phyloP scores from a whole-genome alignment of 192 early-diverging fungal species.

The Backusella macrospora region DNA sequence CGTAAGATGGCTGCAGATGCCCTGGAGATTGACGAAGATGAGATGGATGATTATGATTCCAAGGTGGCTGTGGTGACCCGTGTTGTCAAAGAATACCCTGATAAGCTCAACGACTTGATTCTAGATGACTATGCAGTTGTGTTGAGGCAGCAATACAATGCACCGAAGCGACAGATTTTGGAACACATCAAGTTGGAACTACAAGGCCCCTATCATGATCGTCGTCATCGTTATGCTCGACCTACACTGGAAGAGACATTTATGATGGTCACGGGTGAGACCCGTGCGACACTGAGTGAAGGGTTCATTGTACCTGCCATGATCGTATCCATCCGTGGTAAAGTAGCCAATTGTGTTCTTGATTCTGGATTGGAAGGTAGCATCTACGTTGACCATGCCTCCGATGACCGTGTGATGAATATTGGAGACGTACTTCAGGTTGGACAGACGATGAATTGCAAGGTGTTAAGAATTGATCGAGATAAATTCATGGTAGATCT shows the following conservation, averaged over 20 bases:
- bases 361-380: conserved; percentile 85
- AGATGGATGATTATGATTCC: conserved; percentile 65
- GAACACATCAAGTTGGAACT: conserved; percentile 88
- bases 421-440: conserved; percentile 65
- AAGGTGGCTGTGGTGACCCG: conserved; percentile 80
- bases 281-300: conserved; percentile 64
- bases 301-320: conserved; percentile 70
- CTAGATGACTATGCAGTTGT: conserved; percentile 91
- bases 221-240: conserved; percentile 59
- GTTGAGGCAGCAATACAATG: conserved; percentile 70
- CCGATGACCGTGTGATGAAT: conserved; percentile 58
- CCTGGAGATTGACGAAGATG: conserved; percentile 85
- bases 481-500: conserved; percentile 79
- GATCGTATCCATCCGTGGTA: conserved; percentile 71
- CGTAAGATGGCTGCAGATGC: conserved; percentile 97
- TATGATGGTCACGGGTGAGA: conserved; percentile 87
- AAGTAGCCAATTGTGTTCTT: conserved; percentile 75
- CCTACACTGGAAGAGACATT: conserved; percentile 67
- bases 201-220: conserved; percentile 79
- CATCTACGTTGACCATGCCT: conserved; percentile 65
- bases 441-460: conserved; percentile 72
- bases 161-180: conserved; percentile 81
- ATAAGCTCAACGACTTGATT: conserved; percentile 83
- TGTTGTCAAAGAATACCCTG: conserved; percentile 73
- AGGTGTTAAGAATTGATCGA: conserved; percentile 79